phyloP scores from a whole-genome alignment of 306 rosid genomes.

The Dryas alaskensis region DNA sequence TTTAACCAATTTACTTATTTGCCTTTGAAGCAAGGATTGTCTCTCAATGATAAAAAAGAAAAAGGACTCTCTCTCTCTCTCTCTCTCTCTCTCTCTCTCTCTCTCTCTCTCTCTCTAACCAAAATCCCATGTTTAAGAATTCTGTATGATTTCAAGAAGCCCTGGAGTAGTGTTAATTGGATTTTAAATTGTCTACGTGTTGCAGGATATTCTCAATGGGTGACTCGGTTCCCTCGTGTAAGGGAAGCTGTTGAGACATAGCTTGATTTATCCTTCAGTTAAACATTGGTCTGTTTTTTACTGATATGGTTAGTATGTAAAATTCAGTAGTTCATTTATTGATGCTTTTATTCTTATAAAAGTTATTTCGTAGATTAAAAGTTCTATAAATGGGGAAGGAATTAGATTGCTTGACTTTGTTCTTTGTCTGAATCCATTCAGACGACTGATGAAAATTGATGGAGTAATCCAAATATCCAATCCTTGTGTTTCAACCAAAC shows the following conservation, averaged over 20 bases:
- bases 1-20: background rate
- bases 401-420: background rate
- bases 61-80: background rate
- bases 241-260: conserved; percentile 42
- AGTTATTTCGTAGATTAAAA: background rate
- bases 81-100: background rate
- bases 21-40: too few species aligned
- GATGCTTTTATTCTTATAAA: background rate
- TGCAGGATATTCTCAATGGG: conserved; percentile 80
- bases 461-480: too few species aligned
- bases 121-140: too few species aligned
- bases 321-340: conserved; percentile 3
- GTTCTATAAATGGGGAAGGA: background rate
- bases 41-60: background rate
- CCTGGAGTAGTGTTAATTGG: background rate
- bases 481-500: too few species aligned
- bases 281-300: background rate
- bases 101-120: background rate
- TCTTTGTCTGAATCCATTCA: background rate
- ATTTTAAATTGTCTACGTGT: conserved; percentile 5
- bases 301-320: background rate
- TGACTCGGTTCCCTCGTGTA: conserved; percentile 57
- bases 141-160: background rate
- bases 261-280: background rate
- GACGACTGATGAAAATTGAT: too few species aligned